These are phyloP conservation scores for Pichia californica DNA, from an alignment of 805 yeast species.

Conservation along the genomic window DNA sequence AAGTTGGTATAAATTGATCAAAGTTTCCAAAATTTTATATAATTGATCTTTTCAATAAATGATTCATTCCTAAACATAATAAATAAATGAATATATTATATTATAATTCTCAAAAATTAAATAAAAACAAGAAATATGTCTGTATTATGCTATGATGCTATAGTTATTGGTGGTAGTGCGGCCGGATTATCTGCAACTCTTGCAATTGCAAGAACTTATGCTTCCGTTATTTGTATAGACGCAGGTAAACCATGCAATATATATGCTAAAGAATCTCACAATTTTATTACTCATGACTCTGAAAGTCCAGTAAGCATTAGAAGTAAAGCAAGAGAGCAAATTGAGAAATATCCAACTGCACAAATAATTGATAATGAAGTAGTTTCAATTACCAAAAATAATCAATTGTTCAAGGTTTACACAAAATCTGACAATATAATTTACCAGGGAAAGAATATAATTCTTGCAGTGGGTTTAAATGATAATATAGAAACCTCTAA, in stretches of 20 bases:
- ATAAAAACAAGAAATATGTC: too few species aligned
- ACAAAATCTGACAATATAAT: background rate
- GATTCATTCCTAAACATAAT: too few species aligned
- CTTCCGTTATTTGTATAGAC: background rate
- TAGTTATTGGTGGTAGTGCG: background rate
- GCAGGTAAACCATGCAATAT: background rate
- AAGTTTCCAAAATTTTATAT: too few species aligned
- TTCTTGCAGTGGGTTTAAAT: background rate
- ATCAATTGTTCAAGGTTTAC: background rate
- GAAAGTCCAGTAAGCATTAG: background rate
- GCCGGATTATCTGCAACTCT: background rate
- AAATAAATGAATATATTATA: too few species aligned
- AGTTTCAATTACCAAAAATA: background rate
- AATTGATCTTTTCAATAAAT: too few species aligned
- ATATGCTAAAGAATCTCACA: background rate
- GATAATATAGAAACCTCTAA: background rate
- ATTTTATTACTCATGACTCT: background rate
- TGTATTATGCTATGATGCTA: too few species aligned
- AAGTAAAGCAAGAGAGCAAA: background rate
- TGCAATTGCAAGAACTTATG: background rate
- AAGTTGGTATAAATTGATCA: too few species aligned
- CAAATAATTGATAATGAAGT: background rate
- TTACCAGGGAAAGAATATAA: background rate
- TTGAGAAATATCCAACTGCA: background rate
- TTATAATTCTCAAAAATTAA: too few species aligned